Conservation (phyloP, 345 rosid species). For the Streptanthus diversifolius region DNA sequence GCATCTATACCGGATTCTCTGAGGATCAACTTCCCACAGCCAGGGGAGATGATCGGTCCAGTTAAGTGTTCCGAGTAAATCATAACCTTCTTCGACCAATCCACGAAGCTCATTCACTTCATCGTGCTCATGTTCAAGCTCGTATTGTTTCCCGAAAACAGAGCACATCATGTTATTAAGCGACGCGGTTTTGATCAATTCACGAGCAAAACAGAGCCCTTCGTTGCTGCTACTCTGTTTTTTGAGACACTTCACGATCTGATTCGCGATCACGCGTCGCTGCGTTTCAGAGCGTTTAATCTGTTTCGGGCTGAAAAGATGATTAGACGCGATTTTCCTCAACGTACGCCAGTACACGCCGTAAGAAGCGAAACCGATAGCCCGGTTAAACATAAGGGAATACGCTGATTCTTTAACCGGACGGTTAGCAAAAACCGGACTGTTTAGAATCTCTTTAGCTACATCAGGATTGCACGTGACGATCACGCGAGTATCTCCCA, state of each 20-base stretch:
- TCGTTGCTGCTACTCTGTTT: background rate
- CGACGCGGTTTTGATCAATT: conserved; percentile 61
- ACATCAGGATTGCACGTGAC: conserved; percentile 65
- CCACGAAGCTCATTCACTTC: conserved; percentile 48
- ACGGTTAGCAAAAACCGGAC: conserved; percentile 69
- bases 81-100: conserved; percentile 71
- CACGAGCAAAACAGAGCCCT: conserved; percentile 38
- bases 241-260: conserved; percentile 40
- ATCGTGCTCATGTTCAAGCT: conserved; percentile 28
- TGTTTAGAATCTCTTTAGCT: conserved; percentile 61
- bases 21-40: conserved; percentile 59
- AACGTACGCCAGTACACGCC: conserved; percentile 78
- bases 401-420: conserved; percentile 77
- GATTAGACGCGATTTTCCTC: conserved; percentile 53
- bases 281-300: conserved; percentile 48
- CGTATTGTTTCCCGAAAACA: conserved; percentile 58
- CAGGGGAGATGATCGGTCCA: conserved; percentile 76
- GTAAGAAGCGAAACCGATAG: conserved; percentile 74
- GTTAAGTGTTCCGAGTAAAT: conserved; percentile 53
- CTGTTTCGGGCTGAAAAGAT: conserved; percentile 62
- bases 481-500: conserved; percentile 61
- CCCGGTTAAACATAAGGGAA: conserved; percentile 63
- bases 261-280: conserved; percentile 42
- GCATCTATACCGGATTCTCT: conserved; percentile 63
- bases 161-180: conserved; percentile 72